These are phyloP conservation scores for Aureobasidium sp. DNA, from an alignment of 2,329 filamentous ascomycete species.

Conservation along the genomic window DNA sequence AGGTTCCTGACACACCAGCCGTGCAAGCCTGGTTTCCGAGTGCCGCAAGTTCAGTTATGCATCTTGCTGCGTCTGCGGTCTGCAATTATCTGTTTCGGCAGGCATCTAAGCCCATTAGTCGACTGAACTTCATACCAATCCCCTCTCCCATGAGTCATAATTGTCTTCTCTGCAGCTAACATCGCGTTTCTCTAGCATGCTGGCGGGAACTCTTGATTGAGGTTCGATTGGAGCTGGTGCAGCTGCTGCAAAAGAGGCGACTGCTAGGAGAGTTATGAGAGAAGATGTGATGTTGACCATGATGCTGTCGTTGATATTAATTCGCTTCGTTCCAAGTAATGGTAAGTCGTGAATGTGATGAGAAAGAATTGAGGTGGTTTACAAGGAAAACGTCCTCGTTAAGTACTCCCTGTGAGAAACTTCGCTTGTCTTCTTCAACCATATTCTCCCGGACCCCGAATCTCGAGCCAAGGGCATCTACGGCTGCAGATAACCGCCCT, in stretches of 20 bases:
- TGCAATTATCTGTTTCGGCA: neutral
- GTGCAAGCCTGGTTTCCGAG: neutral
- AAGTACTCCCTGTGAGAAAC: neutral
- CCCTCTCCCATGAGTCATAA: neutral
- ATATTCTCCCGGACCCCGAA: no score
- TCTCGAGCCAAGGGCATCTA: no score
- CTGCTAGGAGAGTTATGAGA: neutral
- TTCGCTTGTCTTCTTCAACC: neutral
- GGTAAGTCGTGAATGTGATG: neutral
- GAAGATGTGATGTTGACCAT: conserved; percentile 1
- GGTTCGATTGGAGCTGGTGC: neutral
- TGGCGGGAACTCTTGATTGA: neutral
- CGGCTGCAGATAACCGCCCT: no score
- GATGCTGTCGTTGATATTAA: neutral
- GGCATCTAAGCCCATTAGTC: neutral
- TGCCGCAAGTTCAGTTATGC: neutral
- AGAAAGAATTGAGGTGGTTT: neutral
- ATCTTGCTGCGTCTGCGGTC: neutral
- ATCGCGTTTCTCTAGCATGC: neutral
- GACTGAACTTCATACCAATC: neutral
- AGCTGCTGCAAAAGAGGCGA: neutral
- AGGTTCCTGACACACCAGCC: neutral
- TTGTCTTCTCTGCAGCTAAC: neutral
- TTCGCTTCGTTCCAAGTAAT: neutral
- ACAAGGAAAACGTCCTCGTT: neutral